phyloP scores from a whole-genome alignment of 352 stramenopile genomes.

The Phytopythium kandeliae region DNA sequence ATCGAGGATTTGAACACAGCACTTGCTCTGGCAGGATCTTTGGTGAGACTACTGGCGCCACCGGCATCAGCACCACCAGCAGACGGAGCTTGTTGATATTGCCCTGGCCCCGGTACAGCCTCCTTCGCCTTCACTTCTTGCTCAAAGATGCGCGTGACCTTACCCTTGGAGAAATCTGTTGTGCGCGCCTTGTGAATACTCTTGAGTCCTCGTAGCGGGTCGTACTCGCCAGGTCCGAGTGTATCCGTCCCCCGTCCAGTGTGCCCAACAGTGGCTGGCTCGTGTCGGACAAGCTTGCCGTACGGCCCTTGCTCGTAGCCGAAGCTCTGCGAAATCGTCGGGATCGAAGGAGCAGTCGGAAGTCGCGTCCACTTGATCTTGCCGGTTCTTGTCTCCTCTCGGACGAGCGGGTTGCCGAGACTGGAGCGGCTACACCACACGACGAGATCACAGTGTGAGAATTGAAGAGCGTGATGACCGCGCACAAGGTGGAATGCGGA shows the following conservation, averaged over 20 bases:
- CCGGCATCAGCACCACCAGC: constrained; percentile 4
- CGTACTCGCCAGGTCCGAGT: constrained; percentile 64
- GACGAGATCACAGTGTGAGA: not conserved
- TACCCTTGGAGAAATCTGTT: constrained; percentile 74
- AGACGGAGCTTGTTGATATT: constrained; percentile 27
- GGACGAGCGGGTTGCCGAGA: constrained; percentile 20
- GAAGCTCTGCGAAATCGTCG: constrained; percentile 66
- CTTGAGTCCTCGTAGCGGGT: constrained; percentile 59
- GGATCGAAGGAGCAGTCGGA: constrained; percentile 69
- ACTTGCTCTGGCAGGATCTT: constrained; percentile 42
- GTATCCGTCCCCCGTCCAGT: constrained; percentile 53
- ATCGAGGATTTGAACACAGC: constrained; percentile 71
- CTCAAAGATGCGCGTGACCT: constrained; percentile 56
- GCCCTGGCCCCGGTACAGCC: constrained; percentile 48
- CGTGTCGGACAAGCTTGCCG: constrained; percentile 64
- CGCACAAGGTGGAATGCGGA: not conserved
- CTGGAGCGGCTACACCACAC: constrained; percentile 14
- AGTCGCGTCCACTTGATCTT: constrained; percentile 67
- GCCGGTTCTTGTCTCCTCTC: constrained; percentile 24
- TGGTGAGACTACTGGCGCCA: constrained; percentile 16
- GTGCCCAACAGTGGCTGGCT: constrained; percentile 49
- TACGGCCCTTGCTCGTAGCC: constrained; percentile 70
- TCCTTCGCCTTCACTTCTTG: constrained; percentile 51
- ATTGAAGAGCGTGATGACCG: not conserved
- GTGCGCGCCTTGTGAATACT: constrained; percentile 53